Evolutionary conservation across 495 filamentous ascomycete genomes (phyloP).

Genomic region (Penicillium dipodomyicola): DNA sequence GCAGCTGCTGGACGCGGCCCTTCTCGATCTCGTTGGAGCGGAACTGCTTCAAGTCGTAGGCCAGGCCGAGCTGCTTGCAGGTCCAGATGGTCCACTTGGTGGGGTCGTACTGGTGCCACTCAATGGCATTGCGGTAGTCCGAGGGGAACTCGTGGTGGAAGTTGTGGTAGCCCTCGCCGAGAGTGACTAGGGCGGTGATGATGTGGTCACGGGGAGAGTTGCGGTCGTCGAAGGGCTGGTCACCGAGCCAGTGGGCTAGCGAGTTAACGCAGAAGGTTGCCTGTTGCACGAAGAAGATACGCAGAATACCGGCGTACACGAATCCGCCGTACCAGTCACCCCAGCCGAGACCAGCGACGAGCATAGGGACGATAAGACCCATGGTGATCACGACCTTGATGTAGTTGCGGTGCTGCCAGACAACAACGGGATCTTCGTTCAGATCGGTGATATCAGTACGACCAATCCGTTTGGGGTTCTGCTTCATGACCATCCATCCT

Average conservation of each 20-base stretch:
- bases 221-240: slow-evolving; percentile 98
- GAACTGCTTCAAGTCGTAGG: slow-evolving; percentile 96
- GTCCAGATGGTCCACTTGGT: slow-evolving; percentile 97
- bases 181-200: slow-evolving; percentile 91
- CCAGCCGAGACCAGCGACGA: slow-evolving; percentile 85
- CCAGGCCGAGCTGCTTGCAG: slow-evolving; percentile 91
- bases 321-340: slow-evolving; percentile 88
- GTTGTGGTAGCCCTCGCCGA: slow-evolving; percentile 98
- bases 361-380: slow-evolving; percentile 79
- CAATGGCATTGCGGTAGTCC: slow-evolving; percentile 97
- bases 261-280: slow-evolving; percentile 99
- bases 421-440: slow-evolving; percentile 91
- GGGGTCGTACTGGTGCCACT: slow-evolving; percentile 98
- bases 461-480: slow-evolving; percentile 89
- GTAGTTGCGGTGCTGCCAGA: slow-evolving; percentile 94
- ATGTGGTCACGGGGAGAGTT: slow-evolving; percentile 97
- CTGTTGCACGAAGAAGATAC: slow-evolving; percentile 98
- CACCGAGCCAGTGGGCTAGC: slow-evolving; percentile 96
- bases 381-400: slow-evolving; percentile 84
- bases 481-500: slow-evolving; percentile 92
- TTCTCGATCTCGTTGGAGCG: slow-evolving; percentile 98
- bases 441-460: slow-evolving; percentile 95
- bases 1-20: slow-evolving; percentile 91
- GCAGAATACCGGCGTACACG: slow-evolving; percentile 91
- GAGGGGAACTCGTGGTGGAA: slow-evolving; percentile 99